These are phyloP conservation scores for Thermomyces lanuginosus DNA, from an alignment of 2,329 filamentous ascomycete genomes.

Conservation along the genomic window DNA sequence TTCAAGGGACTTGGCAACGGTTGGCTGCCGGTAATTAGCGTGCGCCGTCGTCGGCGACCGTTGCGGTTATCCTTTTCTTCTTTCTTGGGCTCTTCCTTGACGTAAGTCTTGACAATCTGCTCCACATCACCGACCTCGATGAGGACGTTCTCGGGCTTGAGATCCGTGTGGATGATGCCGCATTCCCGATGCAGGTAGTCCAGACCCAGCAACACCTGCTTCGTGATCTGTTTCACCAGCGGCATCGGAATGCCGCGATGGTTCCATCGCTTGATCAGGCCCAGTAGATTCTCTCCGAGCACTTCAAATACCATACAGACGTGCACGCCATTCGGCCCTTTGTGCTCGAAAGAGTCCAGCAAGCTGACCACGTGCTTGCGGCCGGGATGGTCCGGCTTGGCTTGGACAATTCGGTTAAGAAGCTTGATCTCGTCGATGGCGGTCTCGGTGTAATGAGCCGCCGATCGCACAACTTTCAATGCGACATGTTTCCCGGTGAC, in stretches of 20 bases:
- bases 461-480: conserved; percentile 91
- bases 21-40: conserved; percentile 92
- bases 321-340: conserved; percentile 87
- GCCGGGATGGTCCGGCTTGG: conserved; percentile 86
- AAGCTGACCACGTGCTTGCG: conserved; percentile 91
- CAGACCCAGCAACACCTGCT: conserved; percentile 85
- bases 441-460: conserved; percentile 96
- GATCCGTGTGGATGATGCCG: conserved; percentile 94
- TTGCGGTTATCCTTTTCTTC: conserved; percentile 79
- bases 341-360: conserved; percentile 93
- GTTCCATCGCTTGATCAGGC: conserved; percentile 96
- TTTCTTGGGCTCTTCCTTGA: conserved; percentile 52
- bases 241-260: conserved; percentile 93
- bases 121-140: conserved; percentile 99
- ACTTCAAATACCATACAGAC: conserved; percentile 99
- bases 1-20: conserved; percentile 89
- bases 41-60: conserved; percentile 73
- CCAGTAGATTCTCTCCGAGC: conserved; percentile 81
- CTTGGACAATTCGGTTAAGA: conserved; percentile 88
- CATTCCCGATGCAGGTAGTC: conserved; percentile 96
- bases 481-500: conserved; percentile 84
- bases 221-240: conserved; percentile 95
- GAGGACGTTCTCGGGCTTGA: conserved; percentile 95
- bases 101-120: conserved; percentile 91
- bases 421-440: conserved; percentile 98